phyloP scores from a whole-genome alignment of 768 basidiomycete genomes.

The Dacryopinax spathularia region DNA sequence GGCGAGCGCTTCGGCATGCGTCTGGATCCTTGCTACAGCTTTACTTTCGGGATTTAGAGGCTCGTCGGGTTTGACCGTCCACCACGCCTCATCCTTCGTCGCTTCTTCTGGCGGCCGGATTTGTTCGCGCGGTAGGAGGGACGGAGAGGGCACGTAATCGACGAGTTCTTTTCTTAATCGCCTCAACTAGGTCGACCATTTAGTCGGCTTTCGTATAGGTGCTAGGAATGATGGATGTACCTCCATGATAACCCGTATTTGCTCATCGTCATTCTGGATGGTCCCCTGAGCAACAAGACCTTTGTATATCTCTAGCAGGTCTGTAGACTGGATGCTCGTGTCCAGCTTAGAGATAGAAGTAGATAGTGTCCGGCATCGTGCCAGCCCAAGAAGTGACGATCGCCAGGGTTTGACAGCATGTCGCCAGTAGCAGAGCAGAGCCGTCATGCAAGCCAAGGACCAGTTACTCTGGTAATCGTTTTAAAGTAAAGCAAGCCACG shows the following conservation, averaged over 20 bases:
- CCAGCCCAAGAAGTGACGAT: not conserved
- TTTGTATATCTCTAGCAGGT: conserved; percentile 37
- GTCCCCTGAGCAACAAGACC: conserved; percentile 33
- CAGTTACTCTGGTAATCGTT: too few species aligned
- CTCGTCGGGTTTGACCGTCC: conserved; percentile 14
- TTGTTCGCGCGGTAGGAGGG: conserved; percentile 23
- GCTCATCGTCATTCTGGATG: conserved; percentile 39
- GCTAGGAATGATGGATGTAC: conserved; percentile 24
- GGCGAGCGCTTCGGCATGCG: conserved; percentile 40
- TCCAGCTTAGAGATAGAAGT: not conserved
- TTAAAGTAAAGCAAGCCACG: too few species aligned
- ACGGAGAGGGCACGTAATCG: conserved; percentile 38
- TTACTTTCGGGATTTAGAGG: conserved; percentile 15
- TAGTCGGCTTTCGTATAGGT: not conserved
- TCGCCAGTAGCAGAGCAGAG: not conserved
- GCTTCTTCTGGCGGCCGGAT: conserved; percentile 17
- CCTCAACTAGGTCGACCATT: conserved; percentile 38
- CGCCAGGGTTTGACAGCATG: not conserved
- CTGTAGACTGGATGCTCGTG: conserved; percentile 17
- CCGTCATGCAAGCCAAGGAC: not conserved
- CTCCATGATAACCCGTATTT: conserved; percentile 39
- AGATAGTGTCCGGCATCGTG: not conserved
- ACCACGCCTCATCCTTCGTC: conserved; percentile 25
- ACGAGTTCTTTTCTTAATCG: conserved; percentile 33
- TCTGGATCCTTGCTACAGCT: conserved; percentile 31